A percentile compares a stretch with the other conserved stretches of the same genome.
phyloP scores from a whole-genome alignment of 768 basidiomycete genomes.

The Hortiboletus flavorubellus region DNA sequence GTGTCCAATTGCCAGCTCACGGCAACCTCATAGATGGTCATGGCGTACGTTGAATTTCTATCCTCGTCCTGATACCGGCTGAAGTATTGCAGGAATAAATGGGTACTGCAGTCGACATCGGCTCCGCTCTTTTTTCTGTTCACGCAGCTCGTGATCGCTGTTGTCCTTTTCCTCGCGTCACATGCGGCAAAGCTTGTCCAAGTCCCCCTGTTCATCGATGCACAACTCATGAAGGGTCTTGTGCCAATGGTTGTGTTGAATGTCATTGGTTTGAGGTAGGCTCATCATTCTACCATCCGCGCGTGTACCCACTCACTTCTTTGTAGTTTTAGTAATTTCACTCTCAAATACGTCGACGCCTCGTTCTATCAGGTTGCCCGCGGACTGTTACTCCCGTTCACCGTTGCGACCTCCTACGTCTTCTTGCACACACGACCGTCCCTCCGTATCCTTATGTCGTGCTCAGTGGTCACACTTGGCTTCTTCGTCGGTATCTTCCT shows the following conservation, averaged over 20 bases:
- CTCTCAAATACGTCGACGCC: constrained; percentile 90
- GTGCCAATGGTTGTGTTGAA: constrained; percentile 73
- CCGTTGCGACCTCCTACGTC: constrained; percentile 81
- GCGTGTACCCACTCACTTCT: not conserved
- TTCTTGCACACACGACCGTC: constrained; percentile 77
- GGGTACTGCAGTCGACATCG: constrained; percentile 74
- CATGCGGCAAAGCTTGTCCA: constrained; percentile 64
- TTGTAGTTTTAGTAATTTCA: constrained; percentile 83
- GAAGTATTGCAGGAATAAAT: constrained; percentile 66
- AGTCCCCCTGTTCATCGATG: constrained; percentile 61
- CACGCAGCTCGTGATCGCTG: constrained; percentile 76
- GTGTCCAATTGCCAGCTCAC: constrained; percentile 1
- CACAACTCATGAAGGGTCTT: constrained; percentile 66
- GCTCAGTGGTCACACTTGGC: constrained; percentile 81
- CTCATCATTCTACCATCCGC: not conserved
- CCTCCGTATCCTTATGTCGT: constrained; percentile 66
- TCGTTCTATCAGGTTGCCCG: constrained; percentile 96
- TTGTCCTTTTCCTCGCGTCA: constrained; percentile 65
- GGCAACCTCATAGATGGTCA: constrained; percentile 65
- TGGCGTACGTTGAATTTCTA: constrained; percentile 57
- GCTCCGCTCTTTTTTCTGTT: constrained; percentile 87
- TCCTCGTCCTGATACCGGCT: constrained; percentile 18
- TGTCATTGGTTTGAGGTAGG: constrained; percentile 77
- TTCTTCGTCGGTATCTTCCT: constrained; percentile 89
- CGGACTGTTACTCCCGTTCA: constrained; percentile 91